A percentile compares a stretch with the other conserved stretches of the same genome.
Evolutionary conservation across 208 protist species (phyloP).

Genomic region (Zelonia costaricensis): DNA sequence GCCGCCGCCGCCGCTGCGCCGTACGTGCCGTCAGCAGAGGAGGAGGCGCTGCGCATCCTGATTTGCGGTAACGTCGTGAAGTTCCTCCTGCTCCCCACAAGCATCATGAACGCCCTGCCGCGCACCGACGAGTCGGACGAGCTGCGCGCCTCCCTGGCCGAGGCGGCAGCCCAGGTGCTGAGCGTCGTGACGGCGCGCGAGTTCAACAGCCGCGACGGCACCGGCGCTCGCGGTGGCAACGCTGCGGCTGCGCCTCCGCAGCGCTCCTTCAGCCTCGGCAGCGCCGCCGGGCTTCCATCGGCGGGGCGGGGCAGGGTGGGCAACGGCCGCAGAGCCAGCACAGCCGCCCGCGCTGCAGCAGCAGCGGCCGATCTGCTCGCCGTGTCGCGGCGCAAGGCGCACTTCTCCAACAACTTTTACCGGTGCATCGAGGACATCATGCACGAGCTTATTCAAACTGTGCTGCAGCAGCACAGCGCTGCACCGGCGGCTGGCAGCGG

Average conservation of each 20-base stretch:
- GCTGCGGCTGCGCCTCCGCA: neutral
- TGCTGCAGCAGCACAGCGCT: constrained; percentile 23
- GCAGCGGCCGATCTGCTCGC: neutral
- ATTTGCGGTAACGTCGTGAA: constrained; percentile 79
- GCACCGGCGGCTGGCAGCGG: neutral
- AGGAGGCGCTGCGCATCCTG: constrained; percentile 66
- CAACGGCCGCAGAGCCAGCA: neutral
- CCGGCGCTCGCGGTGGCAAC: neutral
- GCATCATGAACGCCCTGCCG: constrained; percentile 55
- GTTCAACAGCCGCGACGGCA: constrained; percentile 24
- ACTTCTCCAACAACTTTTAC: constrained; percentile 80
- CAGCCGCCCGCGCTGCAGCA: neutral
- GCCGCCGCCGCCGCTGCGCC: neutral
- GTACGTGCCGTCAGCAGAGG: constrained; percentile 59
- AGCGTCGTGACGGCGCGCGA: constrained; percentile 37
- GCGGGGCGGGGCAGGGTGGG: no score
- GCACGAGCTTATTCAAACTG: constrained; percentile 52
- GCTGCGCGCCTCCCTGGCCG: constrained; percentile 43
- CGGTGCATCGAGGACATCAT: constrained; percentile 47
- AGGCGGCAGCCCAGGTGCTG: constrained; percentile 34
- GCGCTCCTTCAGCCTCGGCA: neutral
- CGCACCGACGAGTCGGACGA: constrained; percentile 21
- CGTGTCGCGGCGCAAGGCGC: constrained; percentile 15
- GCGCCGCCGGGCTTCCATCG: no score
- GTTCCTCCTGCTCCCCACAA: constrained; percentile 76